Evolutionary conservation across 805 yeast species (phyloP).

Genomic region (Barnettozyma siamensis): DNA sequence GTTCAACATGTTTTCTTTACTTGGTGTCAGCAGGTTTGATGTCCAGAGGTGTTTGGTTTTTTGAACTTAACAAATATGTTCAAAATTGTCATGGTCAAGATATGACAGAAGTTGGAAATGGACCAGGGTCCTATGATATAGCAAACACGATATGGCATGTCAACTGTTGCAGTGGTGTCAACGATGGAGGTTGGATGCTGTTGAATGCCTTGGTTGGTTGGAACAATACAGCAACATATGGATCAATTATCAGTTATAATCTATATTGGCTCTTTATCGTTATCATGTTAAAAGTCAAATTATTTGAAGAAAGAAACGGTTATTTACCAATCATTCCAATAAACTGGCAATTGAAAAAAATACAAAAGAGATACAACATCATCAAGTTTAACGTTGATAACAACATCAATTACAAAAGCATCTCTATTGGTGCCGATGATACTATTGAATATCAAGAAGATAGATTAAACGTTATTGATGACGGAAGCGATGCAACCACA

Average conservation of each 20-base stretch:
- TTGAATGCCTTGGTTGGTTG: constrained; percentile 86
- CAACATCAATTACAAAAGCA: constrained; percentile 25
- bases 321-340: constrained; percentile 58
- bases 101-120: constrained; percentile 81
- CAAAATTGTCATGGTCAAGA: constrained; percentile 74
- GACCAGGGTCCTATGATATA: constrained; percentile 90
- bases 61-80: constrained; percentile 73
- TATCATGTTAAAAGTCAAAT: constrained; percentile 39
- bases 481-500: constrained; percentile 15
- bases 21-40: constrained; percentile 83
- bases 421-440: constrained; percentile 5
- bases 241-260: constrained; percentile 71
- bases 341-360: constrained; percentile 52
- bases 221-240: constrained; percentile 92
- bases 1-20: constrained; percentile 77
- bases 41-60: constrained; percentile 87
- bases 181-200: constrained; percentile 90
- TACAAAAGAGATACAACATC: constrained; percentile 33
- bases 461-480: constrained; percentile 8
- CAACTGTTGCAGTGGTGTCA: constrained; percentile 87
- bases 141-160: constrained; percentile 84
- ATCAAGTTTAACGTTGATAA: constrained; percentile 30
- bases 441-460: constrained; percentile 2
- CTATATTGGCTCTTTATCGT: constrained; percentile 60
- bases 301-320: constrained; percentile 53